phyloP scores from a whole-genome alignment of 2,329 filamentous ascomycete species.

The Botrytis fragariae region DNA sequence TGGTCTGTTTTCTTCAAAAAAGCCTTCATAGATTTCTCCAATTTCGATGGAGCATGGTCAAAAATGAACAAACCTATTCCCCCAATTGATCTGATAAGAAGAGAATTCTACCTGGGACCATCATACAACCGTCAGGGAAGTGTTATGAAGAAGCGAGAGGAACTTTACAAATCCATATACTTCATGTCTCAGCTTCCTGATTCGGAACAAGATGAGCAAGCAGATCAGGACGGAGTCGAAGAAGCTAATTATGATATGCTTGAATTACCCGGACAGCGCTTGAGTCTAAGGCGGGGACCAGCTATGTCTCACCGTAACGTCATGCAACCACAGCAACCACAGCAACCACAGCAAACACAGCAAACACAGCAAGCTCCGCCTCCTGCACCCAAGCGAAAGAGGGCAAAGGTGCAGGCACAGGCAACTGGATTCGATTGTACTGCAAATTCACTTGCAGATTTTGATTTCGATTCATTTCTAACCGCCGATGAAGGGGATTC shows the following conservation, averaged over 20 bases:
- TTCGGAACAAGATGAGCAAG: constrained; percentile 23
- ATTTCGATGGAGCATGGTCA: constrained; percentile 31
- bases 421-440: not conserved
- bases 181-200: constrained; percentile 36
- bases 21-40: constrained; percentile 39
- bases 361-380: not conserved
- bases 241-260: constrained; percentile 27
- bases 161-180: constrained; percentile 32
- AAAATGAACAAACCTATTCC: constrained; percentile 28
- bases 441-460: not conserved
- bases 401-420: not conserved
- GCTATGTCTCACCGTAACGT: not conserved
- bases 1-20: constrained; percentile 50
- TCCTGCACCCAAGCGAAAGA: not conserved
- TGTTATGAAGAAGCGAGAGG: constrained; percentile 31
- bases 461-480: not conserved
- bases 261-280: not conserved
- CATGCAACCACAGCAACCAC: not conserved
- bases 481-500: constrained; percentile 25
- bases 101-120: constrained; percentile 32
- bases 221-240: constrained; percentile 30
- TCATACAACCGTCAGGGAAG: constrained; percentile 25
- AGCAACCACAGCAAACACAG: no score
- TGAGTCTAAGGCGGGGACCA: not conserved
- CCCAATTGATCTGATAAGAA: constrained; percentile 24